Conservation (phyloP, 495 filamentous ascomycete species). For the Neohortaea acidophila region DNA sequence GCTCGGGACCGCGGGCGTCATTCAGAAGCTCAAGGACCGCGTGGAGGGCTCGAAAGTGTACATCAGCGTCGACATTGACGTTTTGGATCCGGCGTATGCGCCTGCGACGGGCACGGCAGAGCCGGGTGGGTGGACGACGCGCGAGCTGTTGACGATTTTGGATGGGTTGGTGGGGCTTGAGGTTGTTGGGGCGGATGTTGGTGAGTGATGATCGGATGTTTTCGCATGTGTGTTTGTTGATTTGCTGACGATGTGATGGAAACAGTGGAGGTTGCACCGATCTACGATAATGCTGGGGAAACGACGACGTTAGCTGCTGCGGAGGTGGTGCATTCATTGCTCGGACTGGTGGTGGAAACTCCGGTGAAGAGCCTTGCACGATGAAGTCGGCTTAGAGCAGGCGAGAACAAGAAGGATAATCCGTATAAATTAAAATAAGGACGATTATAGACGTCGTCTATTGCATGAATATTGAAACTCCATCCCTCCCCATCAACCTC, state of each 20-base stretch:
- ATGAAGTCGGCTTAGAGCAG: too few species aligned
- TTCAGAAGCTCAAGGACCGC: constrained; percentile 22
- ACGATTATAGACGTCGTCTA: too few species aligned
- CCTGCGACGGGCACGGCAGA: constrained; percentile 30
- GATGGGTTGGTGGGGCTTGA: constrained; percentile 27
- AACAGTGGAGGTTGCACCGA: constrained; percentile 35
- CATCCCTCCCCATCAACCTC: too few species aligned
- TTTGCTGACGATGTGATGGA: neutral
- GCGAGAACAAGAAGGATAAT: too few species aligned
- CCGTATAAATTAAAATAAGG: too few species aligned
- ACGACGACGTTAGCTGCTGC: constrained; percentile 35
- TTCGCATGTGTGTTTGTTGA: neutral
- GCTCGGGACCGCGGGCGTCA: constrained; percentile 23
- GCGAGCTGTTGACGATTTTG: constrained; percentile 28
- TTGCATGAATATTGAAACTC: too few species aligned
- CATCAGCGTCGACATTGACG: constrained; percentile 31
- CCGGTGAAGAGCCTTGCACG: constrained; percentile 23
- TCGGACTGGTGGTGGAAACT: constrained; percentile 30
- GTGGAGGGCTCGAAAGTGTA: constrained; percentile 25
- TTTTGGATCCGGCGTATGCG: constrained; percentile 30
- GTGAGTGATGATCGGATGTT: constrained; percentile 13
- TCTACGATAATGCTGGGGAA: constrained; percentile 35
- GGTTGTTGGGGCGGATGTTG: constrained; percentile 28
- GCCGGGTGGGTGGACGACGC: constrained; percentile 28
- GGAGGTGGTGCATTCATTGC: constrained; percentile 29